phyloP scores from a whole-genome alignment of 2,329 filamentous ascomycete genomes.

The Cercospora brassicicola region DNA sequence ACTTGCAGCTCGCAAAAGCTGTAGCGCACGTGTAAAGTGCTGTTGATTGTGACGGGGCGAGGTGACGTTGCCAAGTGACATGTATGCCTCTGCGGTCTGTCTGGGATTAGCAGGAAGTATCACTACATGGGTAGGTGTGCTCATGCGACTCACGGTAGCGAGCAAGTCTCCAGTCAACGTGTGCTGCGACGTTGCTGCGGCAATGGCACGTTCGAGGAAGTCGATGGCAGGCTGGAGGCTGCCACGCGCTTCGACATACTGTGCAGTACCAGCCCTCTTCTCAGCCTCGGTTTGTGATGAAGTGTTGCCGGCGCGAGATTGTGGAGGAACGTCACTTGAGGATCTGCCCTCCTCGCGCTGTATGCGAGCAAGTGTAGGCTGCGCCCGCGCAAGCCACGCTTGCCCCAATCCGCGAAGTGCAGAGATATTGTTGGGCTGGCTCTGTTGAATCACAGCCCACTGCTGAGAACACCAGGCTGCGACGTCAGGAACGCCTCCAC shows the following conservation, averaged over 20 bases:
- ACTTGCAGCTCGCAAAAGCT: conserved; percentile 48
- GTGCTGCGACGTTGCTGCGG: conserved; percentile 44
- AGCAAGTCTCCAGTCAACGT: conserved; percentile 47
- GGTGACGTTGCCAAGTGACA: conserved; percentile 55
- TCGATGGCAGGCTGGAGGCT: conserved; percentile 54
- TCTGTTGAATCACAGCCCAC: conserved; percentile 49
- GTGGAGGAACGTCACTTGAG: conserved; percentile 41
- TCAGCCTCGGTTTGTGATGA: conserved; percentile 42
- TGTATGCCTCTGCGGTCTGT: conserved; percentile 54
- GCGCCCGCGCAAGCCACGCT: conserved; percentile 55
- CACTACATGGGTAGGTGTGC: not conserved
- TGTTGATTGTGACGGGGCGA: conserved; percentile 46
- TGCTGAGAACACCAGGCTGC: conserved; percentile 53
- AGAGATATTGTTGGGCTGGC: conserved; percentile 47
- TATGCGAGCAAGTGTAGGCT: conserved; percentile 52
- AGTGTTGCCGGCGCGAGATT: conserved; percentile 30
- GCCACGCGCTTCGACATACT: conserved; percentile 56
- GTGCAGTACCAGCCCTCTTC: conserved; percentile 40
- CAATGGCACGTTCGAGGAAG: conserved; percentile 51
- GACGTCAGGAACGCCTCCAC: conserved; percentile 48
- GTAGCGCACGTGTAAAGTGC: conserved; percentile 50
- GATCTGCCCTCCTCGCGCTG: conserved; percentile 46
- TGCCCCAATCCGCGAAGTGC: conserved; percentile 51
- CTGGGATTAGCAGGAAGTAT: not conserved
- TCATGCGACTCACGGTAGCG: conserved; percentile 42